A percentile compares a stretch with the other conserved stretches of the same genome.
Conservation (phyloP, 352 stramenopile species). For the Phytopythium helicoides region DNA sequence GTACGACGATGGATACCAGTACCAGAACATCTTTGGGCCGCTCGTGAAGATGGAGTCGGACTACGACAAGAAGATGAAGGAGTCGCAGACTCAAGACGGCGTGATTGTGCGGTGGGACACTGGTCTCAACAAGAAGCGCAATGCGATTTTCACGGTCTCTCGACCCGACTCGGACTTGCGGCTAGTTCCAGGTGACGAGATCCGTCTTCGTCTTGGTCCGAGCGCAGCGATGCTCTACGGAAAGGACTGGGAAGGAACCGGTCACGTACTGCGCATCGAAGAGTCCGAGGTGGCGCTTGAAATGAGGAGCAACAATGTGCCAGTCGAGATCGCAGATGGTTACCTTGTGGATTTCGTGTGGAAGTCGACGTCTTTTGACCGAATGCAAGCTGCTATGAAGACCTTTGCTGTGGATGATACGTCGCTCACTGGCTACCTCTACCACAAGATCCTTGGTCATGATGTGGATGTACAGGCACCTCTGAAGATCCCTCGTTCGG, state of each 20-base stretch:
- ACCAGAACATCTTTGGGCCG: conserved; percentile 99
- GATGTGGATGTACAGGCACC: conserved; percentile 93
- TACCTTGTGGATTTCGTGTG: conserved; percentile 99
- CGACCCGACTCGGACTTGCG: conserved; percentile 87
- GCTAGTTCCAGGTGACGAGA: conserved; percentile 96
- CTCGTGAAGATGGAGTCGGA: conserved; percentile 99
- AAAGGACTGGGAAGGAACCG: conserved; percentile 93
- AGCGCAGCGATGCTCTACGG: conserved; percentile 80
- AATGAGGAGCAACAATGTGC: conserved; percentile 79
- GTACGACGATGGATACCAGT: conserved; percentile 99
- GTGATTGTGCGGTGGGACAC: conserved; percentile 94
- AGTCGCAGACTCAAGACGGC: conserved; percentile 94
- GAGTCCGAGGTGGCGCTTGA: conserved; percentile 86
- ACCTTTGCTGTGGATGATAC: conserved; percentile 98
- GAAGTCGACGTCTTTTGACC: conserved; percentile 98
- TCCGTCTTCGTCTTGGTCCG: conserved; percentile 90
- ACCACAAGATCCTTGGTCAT: conserved; percentile 98
- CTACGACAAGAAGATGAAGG: conserved; percentile 99
- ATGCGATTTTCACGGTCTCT: conserved; percentile 94
- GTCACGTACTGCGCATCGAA: conserved; percentile 90
- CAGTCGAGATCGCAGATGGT: conserved; percentile 93
- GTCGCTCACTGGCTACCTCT: conserved; percentile 98
- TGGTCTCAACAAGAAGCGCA: conserved; percentile 95
- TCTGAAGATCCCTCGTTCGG: conserved; percentile 73
- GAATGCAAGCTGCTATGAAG: conserved; percentile 99